Percentiles rank a stretch among this genome's conserved stretches.
Evolutionary conservation across 768 basidiomycete genomes (phyloP).

Genomic region (Lanmaoa rubissima): DNA sequence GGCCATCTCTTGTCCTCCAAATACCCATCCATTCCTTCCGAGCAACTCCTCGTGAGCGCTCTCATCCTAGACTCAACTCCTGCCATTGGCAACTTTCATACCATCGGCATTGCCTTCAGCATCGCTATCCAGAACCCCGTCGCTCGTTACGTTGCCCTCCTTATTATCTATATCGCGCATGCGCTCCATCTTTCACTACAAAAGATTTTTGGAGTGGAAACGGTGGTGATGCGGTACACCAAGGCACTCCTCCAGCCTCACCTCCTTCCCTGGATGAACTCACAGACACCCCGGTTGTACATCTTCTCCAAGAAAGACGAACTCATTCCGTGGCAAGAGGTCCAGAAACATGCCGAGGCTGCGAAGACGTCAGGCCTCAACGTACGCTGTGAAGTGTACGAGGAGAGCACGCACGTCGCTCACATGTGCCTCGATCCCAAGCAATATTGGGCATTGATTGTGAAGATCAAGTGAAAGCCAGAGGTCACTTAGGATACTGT

Average conservation of each 20-base stretch:
- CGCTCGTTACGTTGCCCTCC: conserved; percentile 9
- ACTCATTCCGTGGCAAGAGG: conserved; percentile 28
- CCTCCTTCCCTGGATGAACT: conserved; percentile 33
- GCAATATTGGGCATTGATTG: conserved; percentile 27
- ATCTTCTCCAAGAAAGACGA: conserved; percentile 34
- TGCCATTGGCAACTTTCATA: conserved; percentile 7
- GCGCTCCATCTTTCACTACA: conserved; percentile 9
- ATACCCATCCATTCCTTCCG: conserved; percentile 12
- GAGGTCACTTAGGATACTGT: neutral
- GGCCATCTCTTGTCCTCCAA: conserved; percentile 19
- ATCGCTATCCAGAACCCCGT: conserved; percentile 23
- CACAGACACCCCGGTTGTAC: conserved; percentile 35
- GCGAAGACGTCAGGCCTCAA: conserved; percentile 26
- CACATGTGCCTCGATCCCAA: conserved; percentile 33
- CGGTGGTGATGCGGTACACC: conserved; percentile 1
- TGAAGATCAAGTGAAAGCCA: neutral
- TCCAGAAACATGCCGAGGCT: conserved; percentile 26
- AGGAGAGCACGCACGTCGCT: conserved; percentile 35
- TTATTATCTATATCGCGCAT: conserved; percentile 15
- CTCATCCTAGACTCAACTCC: conserved; percentile 28
- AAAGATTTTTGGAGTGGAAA: conserved; percentile 18
- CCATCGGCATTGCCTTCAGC: conserved; percentile 22
- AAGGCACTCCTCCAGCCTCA: conserved; percentile 19
- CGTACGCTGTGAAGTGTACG: conserved; percentile 30
- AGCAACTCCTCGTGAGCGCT: conserved; percentile 6